These are phyloP conservation scores for Podila minutissima DNA, from an alignment of 192 early-diverging fungal genomes.

Conservation along the genomic window DNA sequence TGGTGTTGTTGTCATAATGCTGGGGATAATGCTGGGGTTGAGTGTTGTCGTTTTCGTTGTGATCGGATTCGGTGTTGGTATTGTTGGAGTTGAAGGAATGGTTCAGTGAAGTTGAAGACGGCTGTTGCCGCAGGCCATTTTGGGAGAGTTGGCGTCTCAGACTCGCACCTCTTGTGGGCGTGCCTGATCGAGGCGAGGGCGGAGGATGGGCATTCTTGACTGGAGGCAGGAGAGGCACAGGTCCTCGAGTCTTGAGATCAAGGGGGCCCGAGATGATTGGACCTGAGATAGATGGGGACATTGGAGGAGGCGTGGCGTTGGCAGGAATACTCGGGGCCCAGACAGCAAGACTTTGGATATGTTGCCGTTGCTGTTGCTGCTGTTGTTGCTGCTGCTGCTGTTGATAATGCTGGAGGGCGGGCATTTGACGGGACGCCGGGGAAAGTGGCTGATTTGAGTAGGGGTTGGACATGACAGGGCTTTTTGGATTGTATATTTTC, in stretches of 20 bases:
- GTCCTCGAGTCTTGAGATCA: conserved; percentile 31
- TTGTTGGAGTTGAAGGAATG: conserved; percentile 17
- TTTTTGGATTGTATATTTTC: too few relatives aligned
- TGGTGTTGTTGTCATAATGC: conserved; percentile 2
- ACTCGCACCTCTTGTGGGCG: conserved; percentile 17
- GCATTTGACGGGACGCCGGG: conserved; percentile 5
- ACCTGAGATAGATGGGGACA: conserved; percentile 1
- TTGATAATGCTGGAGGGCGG: conserved; percentile 15
- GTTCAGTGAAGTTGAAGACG: conserved; percentile 5
- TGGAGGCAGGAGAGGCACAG: conserved; percentile 30
- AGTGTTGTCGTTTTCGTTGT: not conserved
- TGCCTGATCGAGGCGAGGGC: not conserved
- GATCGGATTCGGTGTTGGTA: not conserved
- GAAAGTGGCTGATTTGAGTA: not conserved
- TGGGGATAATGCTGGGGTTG: not conserved
- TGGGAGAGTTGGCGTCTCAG: conserved; percentile 31
- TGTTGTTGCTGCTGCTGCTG: conserved; percentile 26
- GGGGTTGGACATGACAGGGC: not conserved
- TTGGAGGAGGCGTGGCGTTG: conserved; percentile 8
- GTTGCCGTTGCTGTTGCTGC: conserved; percentile 12
- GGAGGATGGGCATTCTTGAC: conserved; percentile 24
- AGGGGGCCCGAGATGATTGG: conserved; percentile 37
- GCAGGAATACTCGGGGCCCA: conserved; percentile 30
- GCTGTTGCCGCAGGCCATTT: conserved; percentile 15
- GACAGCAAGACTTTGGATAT: conserved; percentile 21